Base-by-base conservation (phyloP, 768 basidiomycete genomes). In the Russula lepida region DNA sequence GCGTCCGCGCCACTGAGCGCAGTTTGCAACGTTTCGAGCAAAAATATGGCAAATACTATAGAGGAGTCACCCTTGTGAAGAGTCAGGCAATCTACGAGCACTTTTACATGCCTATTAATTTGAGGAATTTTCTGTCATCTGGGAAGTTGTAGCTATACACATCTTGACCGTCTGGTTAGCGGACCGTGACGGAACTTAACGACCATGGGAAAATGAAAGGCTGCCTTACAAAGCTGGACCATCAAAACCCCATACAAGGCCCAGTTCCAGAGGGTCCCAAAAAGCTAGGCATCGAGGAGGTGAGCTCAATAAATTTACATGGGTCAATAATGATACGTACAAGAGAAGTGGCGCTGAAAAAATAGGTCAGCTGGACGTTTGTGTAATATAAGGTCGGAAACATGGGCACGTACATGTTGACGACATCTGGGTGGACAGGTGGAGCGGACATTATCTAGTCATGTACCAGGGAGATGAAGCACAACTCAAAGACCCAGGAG, bases 241-340 rank as follows among this genome's bases (percentile, higher is more conserved):
- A 62, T 2, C 32, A 57, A 30, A 21, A 54, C 56, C 0, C 61
- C 61, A 39, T 39, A 58, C 23, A 62, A 23, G 9, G 33, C 9
- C 61, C 61, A 62, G 37, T 54, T 62, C 61, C 61, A 62, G 6
- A 58, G 27, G 37, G 1, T 2, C 7, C 61, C 61, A 15, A 62
- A 50, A 39, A 62, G 61, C 61, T 62, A 27, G 35, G 9, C 12
- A 49, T 21, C 6, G 12, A 33, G 21, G 19, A 25, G 27, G n/a
- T n/a, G n/a, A n/a, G n/a, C n/a, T n/a, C n/a, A n/a, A n/a, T n/a
- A n/a, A n/a, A n/a, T n/a, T n/a, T n/a, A n/a, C n/a, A n/a, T n/a
- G 33, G 23, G 12, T 2, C 3, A 57, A 23, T 9, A 3, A 47
- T n/a, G 4, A 30, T 2, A 23, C 56, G 35, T 25, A 62, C 61